phyloP scores from a whole-genome alignment of 495 filamentous ascomycete species.

The Neurospora tetraspora region DNA sequence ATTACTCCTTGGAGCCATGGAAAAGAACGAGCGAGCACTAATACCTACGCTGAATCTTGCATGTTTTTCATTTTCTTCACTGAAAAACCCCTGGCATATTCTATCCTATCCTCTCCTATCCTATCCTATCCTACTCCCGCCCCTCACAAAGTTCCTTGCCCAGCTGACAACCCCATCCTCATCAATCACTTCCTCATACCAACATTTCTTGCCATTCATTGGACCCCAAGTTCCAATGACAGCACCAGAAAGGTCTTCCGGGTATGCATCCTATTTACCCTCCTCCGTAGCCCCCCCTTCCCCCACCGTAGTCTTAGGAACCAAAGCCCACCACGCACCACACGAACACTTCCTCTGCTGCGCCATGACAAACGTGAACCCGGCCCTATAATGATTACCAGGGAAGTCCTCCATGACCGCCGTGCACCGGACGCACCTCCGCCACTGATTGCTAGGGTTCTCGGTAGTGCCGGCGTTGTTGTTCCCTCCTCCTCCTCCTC shows the following conservation, averaged over 20 bases:
- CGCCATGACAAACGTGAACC: conserved; percentile 39
- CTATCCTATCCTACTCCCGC: no score
- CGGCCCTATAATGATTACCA: conserved; percentile 19
- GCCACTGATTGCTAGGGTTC: conserved; percentile 26
- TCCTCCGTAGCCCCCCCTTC: background rate
- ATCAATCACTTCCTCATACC: background rate
- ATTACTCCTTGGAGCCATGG: background rate
- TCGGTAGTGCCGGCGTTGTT: background rate
- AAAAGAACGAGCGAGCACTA: no score
- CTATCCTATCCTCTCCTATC: no score
- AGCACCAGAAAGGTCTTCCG: background rate
- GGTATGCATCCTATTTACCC: background rate
- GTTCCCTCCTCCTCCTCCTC: background rate
- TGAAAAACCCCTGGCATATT: no score
- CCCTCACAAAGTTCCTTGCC: no score
- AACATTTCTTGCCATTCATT: background rate
- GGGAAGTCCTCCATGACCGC: conserved; percentile 53
- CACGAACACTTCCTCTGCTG: conserved; percentile 46
- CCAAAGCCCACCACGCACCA: conserved; percentile 37
- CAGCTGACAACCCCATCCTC: background rate
- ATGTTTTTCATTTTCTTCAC: no score
- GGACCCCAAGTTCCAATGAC: background rate
- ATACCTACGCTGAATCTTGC: no score
- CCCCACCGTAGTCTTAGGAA: conserved; percentile 10
- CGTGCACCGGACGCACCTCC: conserved; percentile 51